phyloP scores from a whole-genome alignment of 2,329 filamentous ascomycete genomes.

The Chaetomium strumarium region DNA sequence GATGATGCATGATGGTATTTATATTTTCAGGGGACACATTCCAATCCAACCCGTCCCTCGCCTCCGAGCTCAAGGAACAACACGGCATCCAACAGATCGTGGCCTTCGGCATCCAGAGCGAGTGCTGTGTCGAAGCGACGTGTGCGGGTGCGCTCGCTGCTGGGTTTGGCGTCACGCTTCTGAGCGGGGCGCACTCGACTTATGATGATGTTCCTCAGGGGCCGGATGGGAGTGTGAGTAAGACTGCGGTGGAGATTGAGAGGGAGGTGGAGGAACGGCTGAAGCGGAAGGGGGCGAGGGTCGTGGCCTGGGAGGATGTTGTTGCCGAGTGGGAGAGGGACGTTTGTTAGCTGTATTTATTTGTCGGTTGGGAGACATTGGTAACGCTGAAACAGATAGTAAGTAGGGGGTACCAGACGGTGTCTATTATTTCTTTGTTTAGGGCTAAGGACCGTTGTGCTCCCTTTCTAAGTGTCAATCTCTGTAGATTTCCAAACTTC shows the following conservation, averaged over 20 bases:
- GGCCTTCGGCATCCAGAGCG: slow-evolving; percentile 31
- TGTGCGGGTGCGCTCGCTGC: slow-evolving; percentile 26
- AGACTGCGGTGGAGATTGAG: slow-evolving; percentile 27
- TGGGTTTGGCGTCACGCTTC: slow-evolving; percentile 28
- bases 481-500: too few relatives aligned
- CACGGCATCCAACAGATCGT: slow-evolving; percentile 25
- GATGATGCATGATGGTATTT: neutral
- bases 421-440: too few relatives aligned
- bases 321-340: slow-evolving; percentile 9
- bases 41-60: slow-evolving; percentile 29
- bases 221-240: slow-evolving; percentile 10
- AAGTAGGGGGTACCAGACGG: too few relatives aligned
- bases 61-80: slow-evolving; percentile 20
- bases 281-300: slow-evolving; percentile 19
- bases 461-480: too few relatives aligned
- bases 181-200: slow-evolving; percentile 31
- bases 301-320: slow-evolving; percentile 24
- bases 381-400: too few relatives aligned
- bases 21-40: slow-evolving; percentile 26
- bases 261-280: slow-evolving; percentile 26
- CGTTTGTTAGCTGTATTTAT: too few relatives aligned
- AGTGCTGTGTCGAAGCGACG: slow-evolving; percentile 29
- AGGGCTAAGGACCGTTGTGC: too few relatives aligned
- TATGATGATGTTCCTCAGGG: too few relatives aligned
- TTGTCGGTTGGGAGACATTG: too few relatives aligned